Base-by-base conservation (phyloP, 1,284 basidiomycete genomes). In the Apiotrichum veenhuisii region DNA sequence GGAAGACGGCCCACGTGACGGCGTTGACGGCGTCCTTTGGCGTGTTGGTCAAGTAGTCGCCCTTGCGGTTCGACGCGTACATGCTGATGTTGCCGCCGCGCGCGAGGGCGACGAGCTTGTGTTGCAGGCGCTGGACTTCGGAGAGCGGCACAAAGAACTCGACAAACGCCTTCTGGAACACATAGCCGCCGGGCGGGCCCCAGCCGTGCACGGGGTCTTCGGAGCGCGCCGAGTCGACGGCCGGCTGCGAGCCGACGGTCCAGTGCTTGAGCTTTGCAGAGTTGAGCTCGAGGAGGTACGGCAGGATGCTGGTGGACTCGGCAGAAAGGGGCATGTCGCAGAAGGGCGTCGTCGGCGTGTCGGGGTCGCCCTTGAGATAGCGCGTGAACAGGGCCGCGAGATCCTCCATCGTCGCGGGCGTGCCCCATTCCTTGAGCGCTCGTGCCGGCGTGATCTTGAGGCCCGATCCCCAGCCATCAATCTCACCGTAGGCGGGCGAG, bases 1-100 rank as follows among this genome's bases (percentile, higher is more conserved):
- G 95, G 83, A 98, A 99, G 8, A 96, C 92, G 64, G 95, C 96
- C 96, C 95, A 99, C 0, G 96, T 99, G 46, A 99, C 96, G 9
- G 96, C 96, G 69, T 98, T 98, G 38, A 95, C 93, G 10, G 92
- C 90, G 36, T 95, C 90, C 1, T 87, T 87, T 61, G 88, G 85
- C 34, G 87, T 91, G 80, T 98, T 98, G 52, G 94, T 97, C 54
- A 86, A 83, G 66, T 98, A 83, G 71, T 98, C 94, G 47, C 96
- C 96, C 79, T 85, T 79, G 38, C 82, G 78, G 69, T 92, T 91
- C 14, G 84, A 88, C 0, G 95, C 93, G 74, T 93, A 92, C 74
- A 86, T 92, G 69, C 89, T 87, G 42, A 52, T 56, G 81, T 82
- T 84, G 18, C 85, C 86, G 25, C 81, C 73, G 38, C 30, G 27